Percentiles rank a stretch among this genome's conserved stretches.
Conservation (phyloP, 306 rosid genomes). For the Lathyrus aphaca region DNA sequence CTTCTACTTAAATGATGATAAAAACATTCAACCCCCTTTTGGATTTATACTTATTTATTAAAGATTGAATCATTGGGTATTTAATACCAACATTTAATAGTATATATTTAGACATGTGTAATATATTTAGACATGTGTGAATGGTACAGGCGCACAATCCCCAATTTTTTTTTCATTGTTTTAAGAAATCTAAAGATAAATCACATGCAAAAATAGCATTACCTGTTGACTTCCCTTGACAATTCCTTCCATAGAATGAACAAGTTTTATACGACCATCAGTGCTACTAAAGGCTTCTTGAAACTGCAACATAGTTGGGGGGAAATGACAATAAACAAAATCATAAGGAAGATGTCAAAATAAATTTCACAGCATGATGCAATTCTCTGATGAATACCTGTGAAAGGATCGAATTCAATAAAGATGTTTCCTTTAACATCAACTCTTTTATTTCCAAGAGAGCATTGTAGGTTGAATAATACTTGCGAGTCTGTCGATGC, state of each 20-base stretch:
- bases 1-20: not conserved
- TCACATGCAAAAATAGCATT: slow-evolving; percentile 24
- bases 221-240: slow-evolving; percentile 90
- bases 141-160: not conserved
- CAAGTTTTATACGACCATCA: slow-evolving; percentile 71
- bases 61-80: not conserved
- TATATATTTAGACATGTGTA: not conserved
- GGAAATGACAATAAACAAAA: not conserved
- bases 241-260: slow-evolving; percentile 93
- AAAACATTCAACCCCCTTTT: no score
- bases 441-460: slow-evolving; percentile 88
- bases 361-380: slow-evolving; percentile 29
- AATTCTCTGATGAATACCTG: slow-evolving; percentile 59
- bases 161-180: not conserved
- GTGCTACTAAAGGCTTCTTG: slow-evolving; percentile 81
- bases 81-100: not conserved
- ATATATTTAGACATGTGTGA: not conserved
- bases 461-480: slow-evolving; percentile 84
- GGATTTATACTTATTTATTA: no score
- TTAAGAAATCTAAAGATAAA: not conserved
- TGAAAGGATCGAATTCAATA: slow-evolving; percentile 82
- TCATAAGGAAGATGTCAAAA: slow-evolving; percentile 16
- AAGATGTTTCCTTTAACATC: slow-evolving; percentile 89
- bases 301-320: slow-evolving; percentile 56
- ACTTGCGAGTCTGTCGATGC: slow-evolving; percentile 77